Evolutionary conservation across 148 eudicot genomes (phyloP), one percentile per base, ranked within the genome.

Genomic region (Selenicereus undatus): DNA sequence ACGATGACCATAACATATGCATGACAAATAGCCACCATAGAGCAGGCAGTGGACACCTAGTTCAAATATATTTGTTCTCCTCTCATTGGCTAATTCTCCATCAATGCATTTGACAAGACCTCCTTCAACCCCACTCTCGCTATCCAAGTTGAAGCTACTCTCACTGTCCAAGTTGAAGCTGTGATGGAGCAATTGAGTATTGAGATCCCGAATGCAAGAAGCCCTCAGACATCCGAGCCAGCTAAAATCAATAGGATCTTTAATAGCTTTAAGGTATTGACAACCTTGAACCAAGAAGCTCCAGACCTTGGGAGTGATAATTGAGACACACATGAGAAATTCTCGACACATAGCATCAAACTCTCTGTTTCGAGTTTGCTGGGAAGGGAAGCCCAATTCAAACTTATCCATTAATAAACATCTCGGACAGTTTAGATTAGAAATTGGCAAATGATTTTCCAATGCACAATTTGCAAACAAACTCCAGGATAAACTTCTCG

Each of bases 41-140:
- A 85, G 22, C 48, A 89, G 79, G 81, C 93, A 91, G 77, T 91
- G 93, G 65, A 82, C 73, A 65, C 94, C 90, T 62, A 93, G 90
- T 81, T 75, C 80, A 73, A 82, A 52, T 2, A 82, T 58, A 71
- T 66, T 70, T 8, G 52, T 66, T 60, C 84, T 83, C 27, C 75
- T 78, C 73, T 78, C 82, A 54, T 72, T 50, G 26, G 26, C 14
- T 68, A 70, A 36, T 17, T 18, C 76, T 27, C 43, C 71, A n/a
- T 43, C 78, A 64, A 70, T 84, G 70, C 71, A 62, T 69, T 43
- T 50, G 3, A 35, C 64, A 78, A 21, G 42, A 43, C 36, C n/a
- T 58, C 24, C 74, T 26, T 79, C 70, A 12, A 24, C 29, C 26
- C 50, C 50, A 32, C 22, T 42, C 18, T 32, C 58, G 54, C 18